A percentile compares a stretch with the other conserved stretches of the same genome.
Evolutionary conservation across 805 yeast genomes (phyloP).

Genomic region (Pichia deserticola): DNA sequence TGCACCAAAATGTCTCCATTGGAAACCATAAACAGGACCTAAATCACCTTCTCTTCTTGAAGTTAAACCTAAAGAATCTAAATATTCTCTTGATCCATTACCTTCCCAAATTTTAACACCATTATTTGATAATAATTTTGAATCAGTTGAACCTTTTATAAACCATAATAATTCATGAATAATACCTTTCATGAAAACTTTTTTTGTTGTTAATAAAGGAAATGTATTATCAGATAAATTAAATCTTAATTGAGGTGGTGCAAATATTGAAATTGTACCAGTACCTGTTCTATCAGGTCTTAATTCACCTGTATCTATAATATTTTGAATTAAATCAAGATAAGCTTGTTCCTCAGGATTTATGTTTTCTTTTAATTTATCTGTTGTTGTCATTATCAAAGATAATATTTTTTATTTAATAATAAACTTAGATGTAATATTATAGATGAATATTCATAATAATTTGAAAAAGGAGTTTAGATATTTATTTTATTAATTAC

Average conservation of each 20-base stretch:
- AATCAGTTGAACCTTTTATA: slow-evolving; percentile 83
- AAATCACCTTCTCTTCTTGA: slow-evolving; percentile 86
- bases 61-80: slow-evolving; percentile 74
- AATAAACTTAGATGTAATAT: too few relatives aligned
- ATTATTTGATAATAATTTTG: slow-evolving; percentile 63
- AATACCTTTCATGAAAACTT: slow-evolving; percentile 83
- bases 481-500: too few relatives aligned
- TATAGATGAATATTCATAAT: too few relatives aligned
- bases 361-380: not conserved
- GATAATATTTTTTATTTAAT: not conserved
- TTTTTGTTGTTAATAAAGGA: slow-evolving; percentile 89
- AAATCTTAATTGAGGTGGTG: slow-evolving; percentile 93
- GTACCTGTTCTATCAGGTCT: slow-evolving; percentile 98
- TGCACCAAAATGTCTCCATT: slow-evolving; percentile 99
- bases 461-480: too few relatives aligned
- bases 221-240: slow-evolving; percentile 61
- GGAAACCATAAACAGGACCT: slow-evolving; percentile 98
- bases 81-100: slow-evolving; percentile 86
- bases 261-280: slow-evolving; percentile 85
- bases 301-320: slow-evolving; percentile 77
- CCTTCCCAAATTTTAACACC: slow-evolving; percentile 99
- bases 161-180: slow-evolving; percentile 92
- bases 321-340: slow-evolving; percentile 68
- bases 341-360: slow-evolving; percentile 73
- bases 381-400: not conserved